A percentile compares a stretch with the other conserved stretches of the same genome.
phyloP scores from a whole-genome alignment of 768 basidiomycete species.

The Tricholoma saponaceum region DNA sequence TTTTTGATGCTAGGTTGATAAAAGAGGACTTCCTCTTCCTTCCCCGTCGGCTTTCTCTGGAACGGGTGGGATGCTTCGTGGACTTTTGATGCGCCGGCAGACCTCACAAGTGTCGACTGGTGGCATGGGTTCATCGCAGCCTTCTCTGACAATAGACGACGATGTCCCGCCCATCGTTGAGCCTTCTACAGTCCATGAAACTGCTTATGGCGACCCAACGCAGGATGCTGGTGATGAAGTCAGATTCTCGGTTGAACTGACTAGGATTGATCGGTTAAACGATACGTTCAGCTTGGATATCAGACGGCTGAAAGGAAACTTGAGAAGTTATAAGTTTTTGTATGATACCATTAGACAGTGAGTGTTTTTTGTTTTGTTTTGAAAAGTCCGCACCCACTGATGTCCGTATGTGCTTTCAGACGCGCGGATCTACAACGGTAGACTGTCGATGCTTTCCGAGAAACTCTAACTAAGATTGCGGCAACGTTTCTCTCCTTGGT shows the following conservation, averaged over 20 bases:
- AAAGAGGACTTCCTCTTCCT: slow-evolving; percentile 82
- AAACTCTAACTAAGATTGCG: background rate
- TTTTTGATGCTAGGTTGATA: slow-evolving; percentile 63
- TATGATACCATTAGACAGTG: slow-evolving; percentile 87
- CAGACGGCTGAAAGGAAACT: slow-evolving; percentile 85
- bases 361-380: slow-evolving; percentile 26
- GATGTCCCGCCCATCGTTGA: slow-evolving; percentile 35
- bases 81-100: slow-evolving; percentile 85
- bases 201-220: slow-evolving; percentile 73
- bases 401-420: slow-evolving; percentile 25
- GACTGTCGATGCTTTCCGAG: slow-evolving; percentile 4
- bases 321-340: slow-evolving; percentile 90
- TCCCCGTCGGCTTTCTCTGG: slow-evolving; percentile 66
- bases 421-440: slow-evolving; percentile 43
- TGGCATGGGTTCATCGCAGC: slow-evolving; percentile 32
- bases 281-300: slow-evolving; percentile 92
- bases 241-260: slow-evolving; percentile 92
- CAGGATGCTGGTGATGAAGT: slow-evolving; percentile 95
- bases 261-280: slow-evolving; percentile 82
- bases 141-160: slow-evolving; percentile 47
- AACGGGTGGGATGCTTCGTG: slow-evolving; percentile 78
- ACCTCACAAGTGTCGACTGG: slow-evolving; percentile 70
- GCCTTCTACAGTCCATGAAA: slow-evolving; percentile 39
- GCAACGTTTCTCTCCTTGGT: background rate
- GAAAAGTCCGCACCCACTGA: background rate